Evolutionary conservation across 768 basidiomycete genomes (phyloP).

Genomic region (Steccherinum ochraceum): DNA sequence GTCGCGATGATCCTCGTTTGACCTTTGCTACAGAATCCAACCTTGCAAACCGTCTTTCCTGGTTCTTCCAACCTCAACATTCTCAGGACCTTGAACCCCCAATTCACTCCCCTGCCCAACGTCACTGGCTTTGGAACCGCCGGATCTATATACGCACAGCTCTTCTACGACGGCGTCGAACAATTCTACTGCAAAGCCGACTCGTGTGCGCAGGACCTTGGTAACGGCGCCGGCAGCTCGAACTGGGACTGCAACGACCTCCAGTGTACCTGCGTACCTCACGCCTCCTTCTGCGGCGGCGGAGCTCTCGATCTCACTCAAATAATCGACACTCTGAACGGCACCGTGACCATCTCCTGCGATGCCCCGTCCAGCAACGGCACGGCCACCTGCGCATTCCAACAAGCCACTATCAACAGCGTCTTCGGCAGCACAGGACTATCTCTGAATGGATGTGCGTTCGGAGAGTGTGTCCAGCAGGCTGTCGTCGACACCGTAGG

Average conservation of each 20-base stretch:
- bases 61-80: conserved; percentile 70
- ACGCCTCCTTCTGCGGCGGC: conserved; percentile 73
- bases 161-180: conserved; percentile 76
- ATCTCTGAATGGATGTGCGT: conserved; percentile 64
- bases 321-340: conserved; percentile 60
- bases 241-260: conserved; percentile 73
- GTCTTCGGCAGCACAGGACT: conserved; percentile 76
- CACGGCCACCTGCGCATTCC: conserved; percentile 65
- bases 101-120: conserved; percentile 63
- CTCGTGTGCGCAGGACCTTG: conserved; percentile 57
- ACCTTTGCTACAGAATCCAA: conserved; percentile 68
- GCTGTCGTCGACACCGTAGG: conserved; percentile 59
- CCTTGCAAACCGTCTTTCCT: conserved; percentile 71
- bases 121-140: conserved; percentile 49
- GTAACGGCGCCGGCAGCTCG: conserved; percentile 31
- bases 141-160: conserved; percentile 55
- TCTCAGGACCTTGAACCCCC: conserved; percentile 64
- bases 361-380: conserved; percentile 37
- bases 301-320: conserved; percentile 41
- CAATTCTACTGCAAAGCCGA: conserved; percentile 83
- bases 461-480: conserved; percentile 87
- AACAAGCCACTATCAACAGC: conserved; percentile 56
- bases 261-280: conserved; percentile 63
- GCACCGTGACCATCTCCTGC: conserved; percentile 66
- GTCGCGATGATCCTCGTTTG: neutral